These are phyloP conservation scores for Carex myosuroides DNA, from an alignment of 176 grass and related monocot species.

Conservation along the genomic window DNA sequence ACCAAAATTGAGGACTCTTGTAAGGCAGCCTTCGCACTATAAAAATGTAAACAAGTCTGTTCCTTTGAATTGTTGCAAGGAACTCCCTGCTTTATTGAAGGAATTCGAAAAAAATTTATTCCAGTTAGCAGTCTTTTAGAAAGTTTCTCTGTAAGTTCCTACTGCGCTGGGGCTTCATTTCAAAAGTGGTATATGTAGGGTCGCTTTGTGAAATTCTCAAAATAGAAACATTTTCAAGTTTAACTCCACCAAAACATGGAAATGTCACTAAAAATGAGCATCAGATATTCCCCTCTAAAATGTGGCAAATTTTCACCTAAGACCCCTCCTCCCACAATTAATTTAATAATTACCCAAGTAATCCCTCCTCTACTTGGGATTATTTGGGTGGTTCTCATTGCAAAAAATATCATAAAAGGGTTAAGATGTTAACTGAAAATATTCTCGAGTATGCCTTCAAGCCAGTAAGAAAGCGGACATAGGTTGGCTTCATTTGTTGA, in stretches of 20 bases:
- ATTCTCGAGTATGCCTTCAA: slow-evolving; percentile 97
- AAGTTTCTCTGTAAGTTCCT: not conserved
- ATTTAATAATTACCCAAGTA: not conserved
- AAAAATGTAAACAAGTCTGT: not conserved
- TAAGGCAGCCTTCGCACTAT: not conserved
- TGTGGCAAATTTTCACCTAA: not conserved
- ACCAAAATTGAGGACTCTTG: not conserved
- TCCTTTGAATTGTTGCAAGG: not conserved
- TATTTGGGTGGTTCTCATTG: not conserved
- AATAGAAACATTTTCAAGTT: not conserved
- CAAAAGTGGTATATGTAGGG: not conserved
- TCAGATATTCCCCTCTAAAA: not conserved
- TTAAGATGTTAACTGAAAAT: slow-evolving; percentile 57
- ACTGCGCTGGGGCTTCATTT: slow-evolving; percentile 10
- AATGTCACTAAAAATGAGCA: not conserved
- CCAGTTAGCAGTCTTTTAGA: not conserved
- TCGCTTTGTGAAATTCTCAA: not conserved
- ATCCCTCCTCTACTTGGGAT: not conserved
- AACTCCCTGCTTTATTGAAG: not conserved
- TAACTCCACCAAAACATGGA: not conserved
- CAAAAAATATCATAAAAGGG: not conserved
- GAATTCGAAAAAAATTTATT: not conserved
- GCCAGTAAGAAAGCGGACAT: slow-evolving; percentile 94
- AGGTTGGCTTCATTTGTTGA: slow-evolving; percentile 88
- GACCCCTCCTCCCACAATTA: not conserved